A percentile compares a stretch with the other conserved stretches of the same genome.
Evolutionary conservation across 2,329 filamentous ascomycete species (phyloP).

Genomic region (Xylariaceae sp.): DNA sequence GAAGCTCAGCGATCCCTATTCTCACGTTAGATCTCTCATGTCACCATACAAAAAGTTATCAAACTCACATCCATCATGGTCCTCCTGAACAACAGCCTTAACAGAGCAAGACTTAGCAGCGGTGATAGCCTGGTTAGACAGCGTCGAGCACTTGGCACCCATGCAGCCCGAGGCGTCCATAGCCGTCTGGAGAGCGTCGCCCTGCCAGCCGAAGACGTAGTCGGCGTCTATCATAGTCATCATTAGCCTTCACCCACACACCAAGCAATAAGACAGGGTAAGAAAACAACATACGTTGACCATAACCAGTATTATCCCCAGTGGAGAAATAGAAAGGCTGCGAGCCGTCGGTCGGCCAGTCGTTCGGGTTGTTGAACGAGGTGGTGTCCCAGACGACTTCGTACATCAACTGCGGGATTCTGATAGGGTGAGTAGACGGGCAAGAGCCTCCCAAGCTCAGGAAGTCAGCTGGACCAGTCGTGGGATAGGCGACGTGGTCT

Average conservation of each 20-base stretch:
- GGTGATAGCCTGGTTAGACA: slow-evolving; percentile 33
- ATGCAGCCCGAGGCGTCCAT: slow-evolving; percentile 41
- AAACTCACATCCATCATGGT: slow-evolving; percentile 35
- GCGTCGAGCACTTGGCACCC: slow-evolving; percentile 33
- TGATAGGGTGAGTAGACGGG: slow-evolving; percentile 33
- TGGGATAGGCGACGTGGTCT: slow-evolving; percentile 49
- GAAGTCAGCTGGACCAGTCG: slow-evolving; percentile 39
- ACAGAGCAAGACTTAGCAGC: slow-evolving; percentile 30
- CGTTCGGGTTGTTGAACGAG: slow-evolving; percentile 34
- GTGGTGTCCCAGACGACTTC: slow-evolving; percentile 45
- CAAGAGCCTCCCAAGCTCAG: slow-evolving; percentile 34
- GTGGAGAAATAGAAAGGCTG: slow-evolving; percentile 35
- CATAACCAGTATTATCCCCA: slow-evolving; percentile 38
- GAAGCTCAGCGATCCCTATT: no score
- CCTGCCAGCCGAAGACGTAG: slow-evolving; percentile 33
- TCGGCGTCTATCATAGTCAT: slow-evolving; percentile 29
- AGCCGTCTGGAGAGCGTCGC: slow-evolving; percentile 26
- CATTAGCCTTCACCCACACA: no score
- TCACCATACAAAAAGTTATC: no score
- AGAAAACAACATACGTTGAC: slow-evolving; percentile 25
- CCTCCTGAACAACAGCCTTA: slow-evolving; percentile 29
- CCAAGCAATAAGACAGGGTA: no score
- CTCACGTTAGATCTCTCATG: no score
- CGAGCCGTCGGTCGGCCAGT: slow-evolving; percentile 36
- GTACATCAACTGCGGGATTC: slow-evolving; percentile 45